Conservation (phyloP, 805 yeast species). For the Suhomyces sp. region DNA sequence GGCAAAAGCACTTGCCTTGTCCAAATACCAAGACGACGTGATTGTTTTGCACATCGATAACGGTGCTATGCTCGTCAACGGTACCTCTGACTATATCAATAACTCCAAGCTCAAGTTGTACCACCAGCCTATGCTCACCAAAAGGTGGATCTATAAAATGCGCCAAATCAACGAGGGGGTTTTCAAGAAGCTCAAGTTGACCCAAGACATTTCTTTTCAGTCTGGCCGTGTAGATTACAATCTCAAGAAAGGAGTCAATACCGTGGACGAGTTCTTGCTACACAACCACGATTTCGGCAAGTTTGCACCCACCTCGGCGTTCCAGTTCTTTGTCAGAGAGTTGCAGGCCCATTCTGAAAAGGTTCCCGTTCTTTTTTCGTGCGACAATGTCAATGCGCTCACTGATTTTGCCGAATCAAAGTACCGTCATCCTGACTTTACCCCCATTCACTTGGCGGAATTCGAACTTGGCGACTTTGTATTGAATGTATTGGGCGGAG, state of each 20-base stretch:
- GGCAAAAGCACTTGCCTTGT: conserved; percentile 53
- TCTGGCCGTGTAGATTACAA: conserved; percentile 30
- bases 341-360: conserved; percentile 44
- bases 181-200: conserved; percentile 33
- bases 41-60: conserved; percentile 63
- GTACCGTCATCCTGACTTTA: conserved; percentile 57
- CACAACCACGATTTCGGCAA: conserved; percentile 38
- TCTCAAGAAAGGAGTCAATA: conserved; percentile 32
- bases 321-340: conserved; percentile 55
- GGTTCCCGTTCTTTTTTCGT: conserved; percentile 61
- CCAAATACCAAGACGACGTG: conserved; percentile 29
- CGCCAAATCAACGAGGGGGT: conserved; percentile 34
- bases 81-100: conserved; percentile 63
- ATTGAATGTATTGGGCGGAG: conserved; percentile 54
- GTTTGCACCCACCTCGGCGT: conserved; percentile 42
- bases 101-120: conserved; percentile 49
- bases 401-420: conserved; percentile 52
- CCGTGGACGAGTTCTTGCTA: conserved; percentile 20
- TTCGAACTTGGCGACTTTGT: conserved; percentile 63
- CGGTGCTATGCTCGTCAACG: conserved; percentile 63
- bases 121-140: conserved; percentile 78
- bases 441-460: conserved; percentile 54
- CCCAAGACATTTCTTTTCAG: conserved; percentile 31
- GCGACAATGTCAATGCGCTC: conserved; percentile 72
- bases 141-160: conserved; percentile 52